These are phyloP conservation scores for Besnoitia besnoiti DNA, from an alignment of 169 alveolate genomes.

Conservation along the genomic window DNA sequence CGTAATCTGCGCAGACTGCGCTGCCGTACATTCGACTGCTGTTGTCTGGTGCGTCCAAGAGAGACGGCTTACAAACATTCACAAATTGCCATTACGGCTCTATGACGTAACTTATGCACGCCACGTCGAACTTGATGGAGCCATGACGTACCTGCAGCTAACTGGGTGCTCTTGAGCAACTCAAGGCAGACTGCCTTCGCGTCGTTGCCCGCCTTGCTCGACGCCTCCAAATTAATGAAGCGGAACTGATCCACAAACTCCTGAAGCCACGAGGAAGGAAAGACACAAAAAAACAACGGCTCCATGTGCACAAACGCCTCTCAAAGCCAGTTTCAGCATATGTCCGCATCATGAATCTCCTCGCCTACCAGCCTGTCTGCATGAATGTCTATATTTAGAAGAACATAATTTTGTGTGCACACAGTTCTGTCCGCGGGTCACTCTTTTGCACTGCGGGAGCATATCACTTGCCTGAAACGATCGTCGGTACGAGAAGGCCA, in stretches of 20 bases:
- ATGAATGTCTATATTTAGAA: background rate
- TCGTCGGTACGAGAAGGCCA: slow-evolving; percentile 87
- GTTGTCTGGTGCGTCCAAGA: too few species aligned
- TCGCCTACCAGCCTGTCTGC: background rate
- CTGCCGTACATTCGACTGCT: too few species aligned
- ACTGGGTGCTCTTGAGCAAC: background rate
- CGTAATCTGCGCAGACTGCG: too few species aligned
- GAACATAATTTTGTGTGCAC: background rate
- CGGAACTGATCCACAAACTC: slow-evolving; percentile 85
- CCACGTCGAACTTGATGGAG: too few species aligned
- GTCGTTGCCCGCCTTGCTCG: slow-evolving; percentile 77
- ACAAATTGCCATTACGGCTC: too few species aligned
- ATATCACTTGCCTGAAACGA: slow-evolving; percentile 38
- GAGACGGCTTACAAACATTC: too few species aligned
- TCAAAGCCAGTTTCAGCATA: background rate
- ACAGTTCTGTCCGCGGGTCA: background rate
- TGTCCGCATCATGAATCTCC: background rate
- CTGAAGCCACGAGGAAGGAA: background rate
- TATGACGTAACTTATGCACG: too few species aligned
- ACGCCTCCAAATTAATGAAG: slow-evolving; percentile 77
- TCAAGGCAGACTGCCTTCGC: slow-evolving; percentile 64
- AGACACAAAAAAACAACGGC: background rate
- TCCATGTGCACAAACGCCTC: too few species aligned
- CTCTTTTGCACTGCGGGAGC: background rate
- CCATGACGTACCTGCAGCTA: background rate